Base-by-base conservation (phyloP, 1,284 basidiomycete genomes). In the Cystobasidium sp. region DNA sequence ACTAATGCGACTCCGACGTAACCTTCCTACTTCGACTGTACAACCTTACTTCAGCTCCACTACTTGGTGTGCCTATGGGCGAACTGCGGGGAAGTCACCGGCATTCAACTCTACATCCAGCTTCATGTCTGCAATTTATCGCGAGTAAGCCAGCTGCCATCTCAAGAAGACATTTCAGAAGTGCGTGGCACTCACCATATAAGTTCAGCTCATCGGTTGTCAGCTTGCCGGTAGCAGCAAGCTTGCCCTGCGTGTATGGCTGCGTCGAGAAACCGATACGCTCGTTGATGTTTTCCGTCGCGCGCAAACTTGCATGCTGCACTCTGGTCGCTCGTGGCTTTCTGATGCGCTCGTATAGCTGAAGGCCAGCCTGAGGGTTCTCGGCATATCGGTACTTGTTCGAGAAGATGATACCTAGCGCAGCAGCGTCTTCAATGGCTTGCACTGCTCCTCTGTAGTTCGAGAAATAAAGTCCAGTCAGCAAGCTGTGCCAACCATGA, bases 211-310 rank as follows among this genome's bases (percentile, higher is more conserved):
- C 56, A 66, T 59, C 68, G n/a, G 78, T 77, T 53, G 81, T 82
- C 56, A 83, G 75, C 76, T 73, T 53, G 75, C 81, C 79, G 67
- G 79, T 80, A 16, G 82, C 80, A 5, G 81, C 80, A 10, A 81
- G 77, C 9, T 80, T 80, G 18, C 80, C 79, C 58, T 81, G 80
- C 46, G 80, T 78, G 12, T 79, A 79, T 18, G 79, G 82, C 69
- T 79, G 74, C 20, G 75, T 78, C 4, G 80, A 80, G 76, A 83
- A 83, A 55, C 83, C 83, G 68, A 83, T 82, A 16, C 83, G 77
- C 77, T 83, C 83, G 75, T 82, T 82, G 73, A 83, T 78, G 76
- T 83, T 82, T 75, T 83, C 83, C 8, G 82, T 81, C 3, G 83
- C 83, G 6, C 80, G 75, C 1, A 78, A 69, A 9, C 77, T 79